Percentiles rank a stretch among this genome's conserved stretches.
These are phyloP conservation scores for Mucor sp. DNA, from an alignment of 371 early-diverging fungal species.

Conservation along the genomic window DNA sequence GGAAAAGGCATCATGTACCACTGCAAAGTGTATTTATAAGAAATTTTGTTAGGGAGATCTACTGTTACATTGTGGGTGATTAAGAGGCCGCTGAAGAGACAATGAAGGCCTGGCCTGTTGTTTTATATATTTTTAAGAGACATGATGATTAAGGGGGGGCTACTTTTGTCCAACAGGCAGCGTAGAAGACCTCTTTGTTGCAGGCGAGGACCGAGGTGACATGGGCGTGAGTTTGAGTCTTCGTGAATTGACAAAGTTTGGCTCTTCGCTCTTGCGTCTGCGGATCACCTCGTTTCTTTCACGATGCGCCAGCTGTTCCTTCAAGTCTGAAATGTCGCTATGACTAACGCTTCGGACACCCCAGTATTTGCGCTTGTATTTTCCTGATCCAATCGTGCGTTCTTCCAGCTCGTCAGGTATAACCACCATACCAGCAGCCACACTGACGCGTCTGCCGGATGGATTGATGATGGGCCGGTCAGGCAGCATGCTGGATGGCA, in stretches of 20 bases:
- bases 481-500: slow-evolving; percentile 38
- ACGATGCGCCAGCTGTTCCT: neutral
- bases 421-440: slow-evolving; percentile 57
- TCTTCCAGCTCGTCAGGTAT: slow-evolving; percentile 56
- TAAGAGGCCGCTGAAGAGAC: neutral
- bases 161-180: neutral
- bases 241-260: slow-evolving; percentile 4
- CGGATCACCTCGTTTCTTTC: slow-evolving; percentile 16
- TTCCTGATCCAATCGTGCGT: slow-evolving; percentile 41
- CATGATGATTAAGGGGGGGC: neutral
- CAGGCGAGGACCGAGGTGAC: neutral
- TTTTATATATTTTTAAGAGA: neutral
- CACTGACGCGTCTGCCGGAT: slow-evolving; percentile 54
- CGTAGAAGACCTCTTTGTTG: neutral
- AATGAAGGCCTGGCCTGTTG: neutral
- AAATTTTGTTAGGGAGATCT: neutral
- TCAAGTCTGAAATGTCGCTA: slow-evolving; percentile 21
- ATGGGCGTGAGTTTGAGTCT: neutral
- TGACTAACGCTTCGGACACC: slow-evolving; percentile 50
- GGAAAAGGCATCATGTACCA: neutral
- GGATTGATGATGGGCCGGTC: slow-evolving; percentile 46
- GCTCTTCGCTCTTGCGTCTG: slow-evolving; percentile 48
- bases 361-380: slow-evolving; percentile 38
- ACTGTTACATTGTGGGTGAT: neutral
- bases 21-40: neutral